Base-by-base conservation (phyloP, 768 basidiomycete species). In the Saitozyma podzolica region DNA sequence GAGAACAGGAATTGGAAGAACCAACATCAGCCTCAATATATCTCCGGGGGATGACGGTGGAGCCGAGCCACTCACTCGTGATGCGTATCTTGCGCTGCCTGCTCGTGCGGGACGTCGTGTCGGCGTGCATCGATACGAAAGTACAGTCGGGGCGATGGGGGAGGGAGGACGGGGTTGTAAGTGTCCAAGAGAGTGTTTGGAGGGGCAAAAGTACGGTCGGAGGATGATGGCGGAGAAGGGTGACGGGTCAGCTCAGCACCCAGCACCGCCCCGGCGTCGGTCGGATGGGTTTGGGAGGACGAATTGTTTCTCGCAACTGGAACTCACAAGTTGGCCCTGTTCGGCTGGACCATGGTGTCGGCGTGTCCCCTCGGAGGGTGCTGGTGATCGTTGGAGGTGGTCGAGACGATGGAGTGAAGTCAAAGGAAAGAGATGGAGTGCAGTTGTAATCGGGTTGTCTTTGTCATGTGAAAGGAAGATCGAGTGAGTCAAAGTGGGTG, bases 281-380 rank as follows among this genome's bases (percentile, higher is more conserved):
- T 29, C 43, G 8, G 17, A 13, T 50, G 39, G n/a, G 14, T 57
- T 29, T 29, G 29, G 5, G 29, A 29, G 29, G 29, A 5, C 29
- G 29, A 5, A 5, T 29, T 29, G 29, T 41, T 54, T 13, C 16
- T 20, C 19, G 14, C 29, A 9, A 53, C 29, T 42, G 2, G 50
- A 3, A 67, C 66, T 58, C 47, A 68, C 66, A 68, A 48, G 45
- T 68, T 64, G 29, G 66, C 59, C 54, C 66, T 56, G 39, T 60
- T 58, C 17, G 59, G 63, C 56, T 61, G 59, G 10, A 68, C 66
- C 66, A 68, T 68, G 16, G 58, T 62, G 61, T 5, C 13, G 45
- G 45, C 6, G 45, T 47, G 45, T 47, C 45, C 45, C 11, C 45
- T 13, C 13, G n/a, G 45, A 45, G 45, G 11, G n/a, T 2, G 11